Base-by-base conservation (phyloP, 1,139 yeast genomes). In the Protomyces macrosporus region DNA sequence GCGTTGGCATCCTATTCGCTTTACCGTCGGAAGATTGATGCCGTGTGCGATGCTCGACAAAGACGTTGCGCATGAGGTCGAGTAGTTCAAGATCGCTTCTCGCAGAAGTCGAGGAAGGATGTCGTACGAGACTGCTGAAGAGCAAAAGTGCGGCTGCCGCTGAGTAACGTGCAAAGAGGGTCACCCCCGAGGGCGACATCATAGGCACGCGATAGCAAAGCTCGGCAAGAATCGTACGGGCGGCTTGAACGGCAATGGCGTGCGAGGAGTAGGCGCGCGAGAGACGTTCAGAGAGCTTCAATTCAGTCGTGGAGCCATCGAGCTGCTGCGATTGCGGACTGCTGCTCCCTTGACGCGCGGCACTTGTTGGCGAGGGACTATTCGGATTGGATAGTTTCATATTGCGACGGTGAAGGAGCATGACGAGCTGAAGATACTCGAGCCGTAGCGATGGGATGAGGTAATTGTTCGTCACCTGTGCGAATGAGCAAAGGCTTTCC, bases 221-320 rank as follows among this genome's bases (percentile, higher is more conserved):
- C 6, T 36, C 42, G 6, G 36, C 54, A 3, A 57, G 30, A 39
- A 33, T 40, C 9, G 55, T 48, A n/a, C 61, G 54, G 6, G 61
- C 40, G n/a, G 61, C 48, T 12, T 57, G 61, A 6, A 57, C 23
- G 4, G 61, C 61, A 5, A 57, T 57, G 6, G 61, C 23, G 10
- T 14, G 50, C 9, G 61, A 57, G 3, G 61, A 48, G 14, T 36
- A 48, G n/a, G 48, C 39, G 23, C 61, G 48, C 5, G 61, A 57
- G 4, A 16, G 12, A 10, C 37, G 45, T 6, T 39, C 39, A 23
- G 48, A 42, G 2, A 42, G 33, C 48, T 42, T 42, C 1, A 42
- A 42, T 30, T 42, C 48, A 12, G 42, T 9, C 1, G 42, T n/a
- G 12, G 42, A 39, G 51, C 6, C 37, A 40, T 23, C 10, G 36